These are phyloP conservation scores for Torulaspora pretoriensis DNA, from an alignment of 1,139 yeast species.

Conservation along the genomic window DNA sequence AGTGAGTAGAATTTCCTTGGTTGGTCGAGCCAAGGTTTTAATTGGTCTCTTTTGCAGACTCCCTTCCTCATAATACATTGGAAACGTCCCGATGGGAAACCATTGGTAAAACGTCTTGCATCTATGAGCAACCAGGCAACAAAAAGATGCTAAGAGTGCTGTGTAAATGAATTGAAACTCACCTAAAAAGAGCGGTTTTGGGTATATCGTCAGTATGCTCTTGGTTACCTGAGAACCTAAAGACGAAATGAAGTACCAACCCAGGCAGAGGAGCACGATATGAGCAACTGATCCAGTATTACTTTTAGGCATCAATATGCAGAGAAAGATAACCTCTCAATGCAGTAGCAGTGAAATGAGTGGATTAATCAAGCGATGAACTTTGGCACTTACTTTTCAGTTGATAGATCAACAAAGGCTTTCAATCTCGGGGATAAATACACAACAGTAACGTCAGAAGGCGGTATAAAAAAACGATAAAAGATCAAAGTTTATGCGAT, in stretches of 20 bases:
- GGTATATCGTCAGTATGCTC: constrained; percentile 62
- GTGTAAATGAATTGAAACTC: constrained; percentile 81
- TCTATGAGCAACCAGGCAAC: constrained; percentile 31
- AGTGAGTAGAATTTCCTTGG: constrained; percentile 51
- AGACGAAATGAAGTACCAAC: constrained; percentile 82
- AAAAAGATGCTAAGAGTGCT: constrained; percentile 38
- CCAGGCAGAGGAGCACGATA: constrained; percentile 52
- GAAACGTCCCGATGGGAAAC: constrained; percentile 59
- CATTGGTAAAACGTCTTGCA: constrained; percentile 22
- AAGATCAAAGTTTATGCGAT: constrained; percentile 1
- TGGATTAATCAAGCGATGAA: background rate
- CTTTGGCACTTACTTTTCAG: background rate
- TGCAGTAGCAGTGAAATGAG: background rate
- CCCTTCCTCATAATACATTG: constrained; percentile 33
- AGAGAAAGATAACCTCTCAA: background rate
- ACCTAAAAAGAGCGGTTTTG: constrained; percentile 79
- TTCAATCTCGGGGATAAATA: background rate
- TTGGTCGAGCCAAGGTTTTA: constrained; percentile 36
- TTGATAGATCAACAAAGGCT: background rate
- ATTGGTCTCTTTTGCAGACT: constrained; percentile 22
- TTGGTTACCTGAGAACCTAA: constrained; percentile 82
- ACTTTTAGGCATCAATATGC: constrained; percentile 3
- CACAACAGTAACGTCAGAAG: background rate
- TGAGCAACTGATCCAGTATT: constrained; percentile 24
- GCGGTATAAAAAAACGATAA: background rate